phyloP scores from a whole-genome alignment of 2,329 filamentous ascomycete species.

The Penicillium sp. region DNA sequence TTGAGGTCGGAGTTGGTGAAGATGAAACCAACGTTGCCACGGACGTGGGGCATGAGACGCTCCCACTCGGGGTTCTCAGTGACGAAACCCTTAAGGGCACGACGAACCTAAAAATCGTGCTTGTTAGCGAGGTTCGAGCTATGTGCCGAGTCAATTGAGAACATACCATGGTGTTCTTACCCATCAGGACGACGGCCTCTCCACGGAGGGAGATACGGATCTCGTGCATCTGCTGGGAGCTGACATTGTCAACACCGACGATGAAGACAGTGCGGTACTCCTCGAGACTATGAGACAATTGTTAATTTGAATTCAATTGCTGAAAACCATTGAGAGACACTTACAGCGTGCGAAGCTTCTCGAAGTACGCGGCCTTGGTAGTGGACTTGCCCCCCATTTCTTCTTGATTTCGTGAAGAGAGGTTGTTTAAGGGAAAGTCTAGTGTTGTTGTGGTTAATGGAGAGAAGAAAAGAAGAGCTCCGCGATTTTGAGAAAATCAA shows the following conservation, averaged over 20 bases:
- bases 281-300: slow-evolving; percentile 61
- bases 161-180: slow-evolving; percentile 99
- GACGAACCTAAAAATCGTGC: slow-evolving; percentile 66
- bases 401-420: slow-evolving; percentile 88
- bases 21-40: slow-evolving; percentile 98
- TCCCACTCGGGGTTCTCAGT: slow-evolving; percentile 92
- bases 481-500: slow-evolving; percentile 27
- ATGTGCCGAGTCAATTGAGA: neutral
- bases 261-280: slow-evolving; percentile 98
- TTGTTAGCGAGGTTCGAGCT: slow-evolving; percentile 6
- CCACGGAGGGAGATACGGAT: slow-evolving; percentile 89
- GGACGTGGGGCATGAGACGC: slow-evolving; percentile 92
- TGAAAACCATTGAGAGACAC: slow-evolving; percentile 68
- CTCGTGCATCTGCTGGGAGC: slow-evolving; percentile 99
- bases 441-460: slow-evolving; percentile 27
- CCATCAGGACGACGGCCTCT: slow-evolving; percentile 95
- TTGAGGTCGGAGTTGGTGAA: slow-evolving; percentile 99
- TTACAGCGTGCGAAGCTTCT: slow-evolving; percentile 63
- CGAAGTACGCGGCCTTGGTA: slow-evolving; percentile 97
- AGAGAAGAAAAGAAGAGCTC: slow-evolving; percentile 16
- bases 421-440: slow-evolving; percentile 91
- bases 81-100: slow-evolving; percentile 95
- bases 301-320: neutral
- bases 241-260: slow-evolving; percentile 98
- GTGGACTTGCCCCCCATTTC: slow-evolving; percentile 97